Conservation (phyloP, 108 stramenopile species). For the Cyclostephanos invisitatus region DNA sequence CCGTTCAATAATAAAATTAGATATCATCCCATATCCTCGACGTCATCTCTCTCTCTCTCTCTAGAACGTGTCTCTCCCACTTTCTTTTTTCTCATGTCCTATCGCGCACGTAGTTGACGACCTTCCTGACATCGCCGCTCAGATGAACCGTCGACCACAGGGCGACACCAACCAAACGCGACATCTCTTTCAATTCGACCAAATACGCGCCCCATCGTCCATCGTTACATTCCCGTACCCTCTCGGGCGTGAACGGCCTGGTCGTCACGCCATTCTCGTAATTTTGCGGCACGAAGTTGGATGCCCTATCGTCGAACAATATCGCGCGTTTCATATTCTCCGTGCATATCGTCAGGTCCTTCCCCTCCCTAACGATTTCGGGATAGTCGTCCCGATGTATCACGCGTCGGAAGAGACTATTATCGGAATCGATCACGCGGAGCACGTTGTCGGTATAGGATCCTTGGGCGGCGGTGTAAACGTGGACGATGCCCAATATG, state of each 20-base stretch:
- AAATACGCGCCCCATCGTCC: constrained; percentile 24
- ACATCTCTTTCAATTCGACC: constrained; percentile 38
- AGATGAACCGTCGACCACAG: constrained; percentile 35
- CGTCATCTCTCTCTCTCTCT: too few species aligned
- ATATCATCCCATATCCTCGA: too few species aligned
- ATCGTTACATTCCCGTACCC: constrained; percentile 18
- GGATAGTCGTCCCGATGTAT: constrained; percentile 42
- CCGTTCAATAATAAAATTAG: constrained; percentile 20
- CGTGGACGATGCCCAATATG: constrained; percentile 27
- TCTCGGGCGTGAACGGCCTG: constrained; percentile 21
- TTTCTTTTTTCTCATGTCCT: constrained; percentile 2
- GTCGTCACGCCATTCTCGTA: constrained; percentile 45
- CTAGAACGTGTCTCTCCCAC: too few species aligned
- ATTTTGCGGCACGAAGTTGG: constrained; percentile 41
- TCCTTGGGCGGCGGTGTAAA: constrained; percentile 48
- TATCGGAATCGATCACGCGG: constrained; percentile 28
- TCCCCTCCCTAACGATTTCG: constrained; percentile 36
- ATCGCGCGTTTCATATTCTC: constrained; percentile 35
- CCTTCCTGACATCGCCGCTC: constrained; percentile 41
- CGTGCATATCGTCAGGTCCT: constrained; percentile 42
- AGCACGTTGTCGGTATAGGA: constrained; percentile 45
- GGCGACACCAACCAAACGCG: constrained; percentile 36
- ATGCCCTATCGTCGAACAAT: constrained; percentile 42
- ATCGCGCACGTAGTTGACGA: constrained; percentile 29
- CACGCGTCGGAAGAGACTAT: constrained; percentile 27